Evolutionary conservation across 148 eudicot species (phyloP), one percentile per base, ranked within the genome.

Genomic region (Cornus kousa): DNA sequence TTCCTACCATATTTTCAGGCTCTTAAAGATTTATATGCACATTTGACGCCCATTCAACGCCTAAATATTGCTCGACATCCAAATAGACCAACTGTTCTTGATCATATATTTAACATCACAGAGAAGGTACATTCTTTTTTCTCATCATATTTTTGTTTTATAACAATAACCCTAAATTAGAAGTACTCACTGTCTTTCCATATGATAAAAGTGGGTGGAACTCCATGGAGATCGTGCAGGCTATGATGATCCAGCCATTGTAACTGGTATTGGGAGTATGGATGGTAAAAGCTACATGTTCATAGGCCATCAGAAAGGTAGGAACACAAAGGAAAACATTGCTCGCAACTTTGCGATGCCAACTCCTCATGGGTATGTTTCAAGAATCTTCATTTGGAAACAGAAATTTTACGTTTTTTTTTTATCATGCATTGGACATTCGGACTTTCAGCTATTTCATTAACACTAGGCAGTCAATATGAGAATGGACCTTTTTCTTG

Each of bases 161-260:
- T 43, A 43, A 43, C 48, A 43, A 43, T 43, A 4, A 43, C 48
- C 48, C 48, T 43, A 9, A 43, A 43, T 43, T 43, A 43, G 48
- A 9, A 43, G 8, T 43, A 43, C 48, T 43, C 0, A 43, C 48
- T 43, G 48, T 9, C 48, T 33, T 64, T 53, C 19, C 16, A 13
- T 70, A 1, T 40, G 77, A 32, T 75, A 17, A 75, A 43, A 83
- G 81, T 84, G 77, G 74, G 84, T 85, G 64, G 87, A 85, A 70
- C 85, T 85, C 67, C 87, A 85, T 73, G 87, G 87, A 33, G 87
- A 85, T 79, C 80, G 87, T 70, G 87, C 85, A 20, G 87, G 87
- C 71, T 85, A 85, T 82, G 87, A 82, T 76, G 87, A 85, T 73
- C 87, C 87, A 39, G 87, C 87, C 40, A 74, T 85, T 32, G 87